Evolutionary conservation across 2,329 filamentous ascomycete genomes (phyloP).

Genomic region (Colletotrichum shisoi): DNA sequence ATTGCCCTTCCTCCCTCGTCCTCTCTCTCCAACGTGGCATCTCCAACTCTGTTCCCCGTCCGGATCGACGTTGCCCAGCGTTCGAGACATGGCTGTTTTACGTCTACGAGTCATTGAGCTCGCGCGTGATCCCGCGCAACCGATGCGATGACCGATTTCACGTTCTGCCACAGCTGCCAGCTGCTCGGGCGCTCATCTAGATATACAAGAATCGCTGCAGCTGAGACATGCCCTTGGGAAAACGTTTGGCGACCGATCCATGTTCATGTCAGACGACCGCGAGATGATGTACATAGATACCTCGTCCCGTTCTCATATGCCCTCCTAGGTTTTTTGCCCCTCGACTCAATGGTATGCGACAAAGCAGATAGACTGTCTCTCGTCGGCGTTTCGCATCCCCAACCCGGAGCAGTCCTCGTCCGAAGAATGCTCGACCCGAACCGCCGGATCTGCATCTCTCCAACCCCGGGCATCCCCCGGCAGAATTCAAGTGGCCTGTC

Average conservation of each 20-base stretch:
- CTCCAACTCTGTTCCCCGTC: slow-evolving; percentile 9
- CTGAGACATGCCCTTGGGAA: not conserved
- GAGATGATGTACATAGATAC: no score
- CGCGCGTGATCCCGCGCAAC: not conserved
- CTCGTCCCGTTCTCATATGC: slow-evolving; percentile 3
- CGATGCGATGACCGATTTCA: not conserved
- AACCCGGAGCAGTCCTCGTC: slow-evolving; percentile 32
- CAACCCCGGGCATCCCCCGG: slow-evolving; percentile 16
- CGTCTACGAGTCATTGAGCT: slow-evolving; percentile 31
- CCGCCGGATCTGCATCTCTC: slow-evolving; percentile 40
- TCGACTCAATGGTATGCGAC: not conserved
- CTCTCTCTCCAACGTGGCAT: slow-evolving; percentile 8
- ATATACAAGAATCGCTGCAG: slow-evolving; percentile 3
- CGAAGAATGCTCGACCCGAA: slow-evolving; percentile 40
- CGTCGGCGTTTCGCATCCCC: slow-evolving; percentile 25
- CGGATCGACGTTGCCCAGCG: slow-evolving; percentile 21
- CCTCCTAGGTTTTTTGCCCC: slow-evolving; percentile 2
- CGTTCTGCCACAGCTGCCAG: not conserved
- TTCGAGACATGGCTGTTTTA: slow-evolving; percentile 27
- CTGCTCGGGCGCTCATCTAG: not conserved
- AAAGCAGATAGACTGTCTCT: slow-evolving; percentile 2
- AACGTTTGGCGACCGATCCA: not conserved
- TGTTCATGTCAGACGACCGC: not conserved
- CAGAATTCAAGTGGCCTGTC: slow-evolving; percentile 14
- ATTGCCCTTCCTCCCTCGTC: slow-evolving; percentile 14